A percentile compares a stretch with the other conserved stretches of the same genome.
Evolutionary conservation across 2,329 filamentous ascomycete genomes (phyloP).

Genomic region (Cylindrodendrum hubeiense): DNA sequence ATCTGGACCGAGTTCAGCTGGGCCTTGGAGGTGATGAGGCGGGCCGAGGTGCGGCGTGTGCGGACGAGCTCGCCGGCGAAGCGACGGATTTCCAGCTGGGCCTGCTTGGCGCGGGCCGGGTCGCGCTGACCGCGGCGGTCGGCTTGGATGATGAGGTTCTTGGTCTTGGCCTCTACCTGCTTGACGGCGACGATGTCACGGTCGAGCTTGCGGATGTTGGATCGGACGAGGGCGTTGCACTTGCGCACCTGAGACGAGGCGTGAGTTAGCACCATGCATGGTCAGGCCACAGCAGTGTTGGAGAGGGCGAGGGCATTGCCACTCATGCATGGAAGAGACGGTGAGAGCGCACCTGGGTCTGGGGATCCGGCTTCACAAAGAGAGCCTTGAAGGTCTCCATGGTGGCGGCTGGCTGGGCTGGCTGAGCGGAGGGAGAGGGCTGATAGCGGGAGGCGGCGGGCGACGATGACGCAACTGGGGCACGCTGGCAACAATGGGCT

Average conservation of each 20-base stretch:
- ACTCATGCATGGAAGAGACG: not conserved
- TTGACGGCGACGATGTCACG: conserved; percentile 88
- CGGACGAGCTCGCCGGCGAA: conserved; percentile 91
- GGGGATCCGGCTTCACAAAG: conserved; percentile 92
- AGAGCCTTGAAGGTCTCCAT: conserved; percentile 92
- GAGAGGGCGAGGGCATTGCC: not conserved
- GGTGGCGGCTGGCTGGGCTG: conserved; percentile 37
- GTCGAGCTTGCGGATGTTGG: conserved; percentile 93
- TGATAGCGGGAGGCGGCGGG: conserved; percentile 18
- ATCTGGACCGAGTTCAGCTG: conserved; percentile 94
- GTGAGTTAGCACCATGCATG: conserved; percentile 10
- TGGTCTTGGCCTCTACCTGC: conserved; percentile 84
- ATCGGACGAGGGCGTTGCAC: conserved; percentile 90
- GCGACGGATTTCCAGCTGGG: conserved; percentile 83
- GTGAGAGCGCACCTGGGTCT: conserved; percentile 79
- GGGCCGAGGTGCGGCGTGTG: conserved; percentile 78
- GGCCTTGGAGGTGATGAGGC: conserved; percentile 88
- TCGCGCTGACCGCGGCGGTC: conserved; percentile 85
- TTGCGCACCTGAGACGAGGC: conserved; percentile 80
- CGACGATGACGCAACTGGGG: conserved; percentile 43
- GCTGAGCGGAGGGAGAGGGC: conserved; percentile 8
- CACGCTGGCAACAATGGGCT: conserved; percentile 19
- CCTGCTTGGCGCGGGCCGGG: conserved; percentile 82
- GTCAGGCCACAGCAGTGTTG: conserved; percentile 1
- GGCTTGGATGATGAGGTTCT: conserved; percentile 85